Percentiles rank a stretch among this genome's conserved stretches.
Evolutionary conservation across 2,329 filamentous ascomycete species (phyloP).

Genomic region (Colletotrichum higginsianum): DNA sequence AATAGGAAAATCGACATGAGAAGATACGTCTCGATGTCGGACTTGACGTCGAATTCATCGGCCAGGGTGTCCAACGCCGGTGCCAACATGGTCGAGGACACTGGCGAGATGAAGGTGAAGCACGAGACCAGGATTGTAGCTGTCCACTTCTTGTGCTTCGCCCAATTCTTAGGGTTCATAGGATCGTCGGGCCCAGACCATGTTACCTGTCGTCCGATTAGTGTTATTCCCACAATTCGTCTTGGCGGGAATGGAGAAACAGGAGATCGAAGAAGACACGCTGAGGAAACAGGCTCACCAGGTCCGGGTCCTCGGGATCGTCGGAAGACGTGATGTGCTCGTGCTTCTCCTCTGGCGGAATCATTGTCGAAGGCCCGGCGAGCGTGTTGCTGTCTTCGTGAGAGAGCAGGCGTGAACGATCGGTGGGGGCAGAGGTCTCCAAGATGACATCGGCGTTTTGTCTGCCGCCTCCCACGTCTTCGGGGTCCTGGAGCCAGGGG

Average conservation of each 20-base stretch:
- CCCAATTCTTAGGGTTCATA: slow-evolving; percentile 64
- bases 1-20: slow-evolving; percentile 73
- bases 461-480: background rate
- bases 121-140: slow-evolving; percentile 54
- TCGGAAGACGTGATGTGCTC: slow-evolving; percentile 9
- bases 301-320: slow-evolving; percentile 43
- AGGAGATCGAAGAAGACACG: background rate
- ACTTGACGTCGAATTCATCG: slow-evolving; percentile 60
- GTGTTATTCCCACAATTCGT: background rate
- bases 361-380: background rate
- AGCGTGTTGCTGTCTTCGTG: background rate
- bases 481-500: slow-evolving; percentile 46
- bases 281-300: slow-evolving; percentile 41
- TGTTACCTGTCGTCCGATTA: slow-evolving; percentile 48
- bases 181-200: slow-evolving; percentile 63
- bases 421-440: slow-evolving; percentile 6
- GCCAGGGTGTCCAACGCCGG: slow-evolving; percentile 62
- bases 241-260: background rate
- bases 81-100: slow-evolving; percentile 67
- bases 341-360: background rate
- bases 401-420: slow-evolving; percentile 17
- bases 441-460: background rate
- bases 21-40: slow-evolving; percentile 61
- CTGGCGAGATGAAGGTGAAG: slow-evolving; percentile 69
- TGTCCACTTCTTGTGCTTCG: slow-evolving; percentile 51